Evolutionary conservation across 306 rosid genomes (phyloP), one percentile per base, ranked within the genome.

Genomic region (Benincasa hispida): DNA sequence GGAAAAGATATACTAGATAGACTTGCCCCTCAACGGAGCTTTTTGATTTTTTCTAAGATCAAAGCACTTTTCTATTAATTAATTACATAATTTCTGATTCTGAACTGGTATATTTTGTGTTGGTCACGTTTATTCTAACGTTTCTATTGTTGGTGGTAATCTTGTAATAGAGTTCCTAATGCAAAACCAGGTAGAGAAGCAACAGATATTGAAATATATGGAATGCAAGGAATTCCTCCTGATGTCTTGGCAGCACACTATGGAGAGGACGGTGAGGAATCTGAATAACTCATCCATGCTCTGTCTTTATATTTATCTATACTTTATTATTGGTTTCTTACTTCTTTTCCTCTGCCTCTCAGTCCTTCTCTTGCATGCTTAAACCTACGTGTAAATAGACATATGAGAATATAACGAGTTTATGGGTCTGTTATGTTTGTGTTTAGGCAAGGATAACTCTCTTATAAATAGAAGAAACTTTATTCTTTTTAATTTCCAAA

Each of bases 191-290:
- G 88, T 15, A 89, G 97, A 75, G 99, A 95, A 70, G 81, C 96
- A 1, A 95, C 97, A 0, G 99, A 95, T 79, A 90, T 95, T 82
- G 99, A 95, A 79, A 95, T 95, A 82, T 92, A 95, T 83, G 99
- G 99, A 81, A 95, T 95, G 99, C 99, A 95, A 87, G 99, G 99
- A 86, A 95, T 95, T 76, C 99, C 99, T 18, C 90, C 96, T 21
- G 93, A 92, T 17, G 48, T 89, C 73, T 81, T 95, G 89, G 96
- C 98, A 48, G 96, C 98, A 76, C 99, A 95, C 84, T 95, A 95
- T 51, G 98, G 99, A 47, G 99, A 92, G 41, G 99, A 92, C 72
- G 99, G 99, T 95, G 67, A 81, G 76, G 21, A 56, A 47, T 70
- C 57, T 70, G 15, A 47, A 17, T 70, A 70, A 27, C 55, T 70